phyloP scores from a whole-genome alignment of 495 filamentous ascomycete species.

The Trichoderma asperelloides region DNA sequence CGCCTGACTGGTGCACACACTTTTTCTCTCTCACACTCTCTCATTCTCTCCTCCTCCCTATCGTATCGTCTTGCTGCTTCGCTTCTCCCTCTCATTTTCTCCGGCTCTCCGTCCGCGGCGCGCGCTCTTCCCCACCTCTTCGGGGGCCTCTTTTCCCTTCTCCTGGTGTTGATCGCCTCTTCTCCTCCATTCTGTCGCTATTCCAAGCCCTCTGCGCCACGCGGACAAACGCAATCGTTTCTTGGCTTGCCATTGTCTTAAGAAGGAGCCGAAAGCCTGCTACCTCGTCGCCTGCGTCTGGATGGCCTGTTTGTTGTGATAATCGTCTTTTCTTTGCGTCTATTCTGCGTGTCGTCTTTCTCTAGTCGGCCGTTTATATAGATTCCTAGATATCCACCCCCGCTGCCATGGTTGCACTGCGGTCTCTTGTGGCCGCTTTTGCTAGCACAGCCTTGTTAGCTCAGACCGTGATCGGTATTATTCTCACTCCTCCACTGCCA shows the following conservation, averaged over 20 bases:
- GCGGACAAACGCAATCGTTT: not conserved
- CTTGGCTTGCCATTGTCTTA: slow-evolving; percentile 1
- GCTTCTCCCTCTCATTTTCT: not conserved
- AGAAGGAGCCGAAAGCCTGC: not conserved
- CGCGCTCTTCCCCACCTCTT: not conserved
- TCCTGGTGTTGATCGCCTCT: not conserved
- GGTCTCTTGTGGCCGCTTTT: slow-evolving; percentile 27
- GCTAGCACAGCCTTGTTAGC: slow-evolving; percentile 22
- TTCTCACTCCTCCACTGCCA: not conserved
- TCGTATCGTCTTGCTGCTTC: not conserved
- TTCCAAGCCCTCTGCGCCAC: not conserved
- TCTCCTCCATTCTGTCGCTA: not conserved
- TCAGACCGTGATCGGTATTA: slow-evolving; percentile 24
- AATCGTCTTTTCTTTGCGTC: not conserved
- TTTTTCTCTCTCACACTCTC: not conserved
- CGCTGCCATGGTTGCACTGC: slow-evolving; percentile 21
- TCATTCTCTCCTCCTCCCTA: not conserved
- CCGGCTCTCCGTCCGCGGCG: not conserved
- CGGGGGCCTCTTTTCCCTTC: not conserved
- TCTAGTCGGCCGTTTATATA: not conserved
- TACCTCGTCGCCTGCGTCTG: not conserved
- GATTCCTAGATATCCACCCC: not conserved
- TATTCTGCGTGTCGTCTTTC: not conserved
- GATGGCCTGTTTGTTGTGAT: not conserved
- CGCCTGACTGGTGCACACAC: not conserved